Percentiles rank a stretch among this genome's conserved stretches.
These are phyloP conservation scores for Solanum chiquidenum DNA, from an alignment of 257 asterid species.

Conservation along the genomic window DNA sequence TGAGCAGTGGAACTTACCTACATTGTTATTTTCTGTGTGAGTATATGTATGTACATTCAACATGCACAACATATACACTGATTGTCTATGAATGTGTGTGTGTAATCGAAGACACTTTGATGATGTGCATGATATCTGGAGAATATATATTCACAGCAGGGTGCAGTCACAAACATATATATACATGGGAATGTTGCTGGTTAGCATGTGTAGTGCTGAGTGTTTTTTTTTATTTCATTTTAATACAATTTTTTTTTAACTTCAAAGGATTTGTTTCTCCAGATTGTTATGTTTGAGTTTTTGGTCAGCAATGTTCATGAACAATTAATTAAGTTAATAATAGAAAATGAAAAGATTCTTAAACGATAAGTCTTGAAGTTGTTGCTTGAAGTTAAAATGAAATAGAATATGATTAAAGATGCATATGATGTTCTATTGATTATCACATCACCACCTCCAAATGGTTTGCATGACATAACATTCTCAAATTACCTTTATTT, in stretches of 20 bases:
- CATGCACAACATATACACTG: background rate
- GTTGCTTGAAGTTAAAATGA: background rate
- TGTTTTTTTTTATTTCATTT: background rate
- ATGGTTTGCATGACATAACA: background rate
- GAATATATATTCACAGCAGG: background rate
- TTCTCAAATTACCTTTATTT: conserved; percentile 13
- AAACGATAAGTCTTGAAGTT: background rate
- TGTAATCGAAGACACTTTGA: background rate
- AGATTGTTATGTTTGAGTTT: background rate
- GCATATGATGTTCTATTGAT: background rate
- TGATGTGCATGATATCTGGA: background rate
- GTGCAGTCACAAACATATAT: background rate
- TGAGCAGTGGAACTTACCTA: background rate
- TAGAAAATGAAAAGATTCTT: background rate
- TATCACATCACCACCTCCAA: background rate
- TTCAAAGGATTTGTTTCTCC: background rate
- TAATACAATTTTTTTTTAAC: background rate
- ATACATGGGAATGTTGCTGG: background rate
- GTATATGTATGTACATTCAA: background rate
- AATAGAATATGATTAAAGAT: background rate
- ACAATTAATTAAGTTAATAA: background rate
- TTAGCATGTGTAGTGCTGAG: background rate
- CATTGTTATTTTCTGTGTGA: background rate
- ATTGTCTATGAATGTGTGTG: background rate
- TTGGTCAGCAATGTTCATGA: background rate